phyloP scores from a whole-genome alignment of 164 flowering plant species.

The Berberis thunbergii region DNA sequence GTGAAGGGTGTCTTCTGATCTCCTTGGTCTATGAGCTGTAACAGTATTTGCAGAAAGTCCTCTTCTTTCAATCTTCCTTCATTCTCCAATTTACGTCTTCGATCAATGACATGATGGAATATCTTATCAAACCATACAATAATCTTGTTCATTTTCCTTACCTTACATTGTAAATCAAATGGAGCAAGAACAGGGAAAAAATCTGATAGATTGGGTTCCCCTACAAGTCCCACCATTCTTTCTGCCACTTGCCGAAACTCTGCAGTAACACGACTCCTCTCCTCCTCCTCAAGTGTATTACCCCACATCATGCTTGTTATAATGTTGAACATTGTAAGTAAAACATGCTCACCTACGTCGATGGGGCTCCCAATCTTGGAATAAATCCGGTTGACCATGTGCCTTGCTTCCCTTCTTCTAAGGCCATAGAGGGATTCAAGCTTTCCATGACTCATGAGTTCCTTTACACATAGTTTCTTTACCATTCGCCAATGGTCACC shows the following conservation, averaged over 20 bases:
- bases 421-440: constrained; percentile 29
- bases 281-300: neutral
- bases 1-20: constrained; percentile 16
- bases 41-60: constrained; percentile 24
- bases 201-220: constrained; percentile 12
- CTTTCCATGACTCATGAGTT: constrained; percentile 24
- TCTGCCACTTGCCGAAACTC: neutral
- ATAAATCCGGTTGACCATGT: constrained; percentile 16
- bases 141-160: constrained; percentile 6
- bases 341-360: constrained; percentile 36
- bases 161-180: constrained; percentile 18
- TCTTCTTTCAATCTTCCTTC: neutral
- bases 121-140: constrained; percentile 5
- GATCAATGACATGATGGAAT: constrained; percentile 3
- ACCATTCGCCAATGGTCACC: constrained; percentile 40
- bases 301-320: constrained; percentile 4
- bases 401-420: constrained; percentile 27
- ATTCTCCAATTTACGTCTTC: constrained; percentile 1
- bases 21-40: constrained; percentile 10
- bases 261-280: neutral
- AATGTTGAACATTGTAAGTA: constrained; percentile 7
- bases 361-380: constrained; percentile 19
- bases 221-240: neutral
- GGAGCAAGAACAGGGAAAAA: constrained; percentile 23
- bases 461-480: constrained; percentile 32